phyloP scores from a whole-genome alignment of 805 yeast species.

The Spathaspora arborariae region DNA sequence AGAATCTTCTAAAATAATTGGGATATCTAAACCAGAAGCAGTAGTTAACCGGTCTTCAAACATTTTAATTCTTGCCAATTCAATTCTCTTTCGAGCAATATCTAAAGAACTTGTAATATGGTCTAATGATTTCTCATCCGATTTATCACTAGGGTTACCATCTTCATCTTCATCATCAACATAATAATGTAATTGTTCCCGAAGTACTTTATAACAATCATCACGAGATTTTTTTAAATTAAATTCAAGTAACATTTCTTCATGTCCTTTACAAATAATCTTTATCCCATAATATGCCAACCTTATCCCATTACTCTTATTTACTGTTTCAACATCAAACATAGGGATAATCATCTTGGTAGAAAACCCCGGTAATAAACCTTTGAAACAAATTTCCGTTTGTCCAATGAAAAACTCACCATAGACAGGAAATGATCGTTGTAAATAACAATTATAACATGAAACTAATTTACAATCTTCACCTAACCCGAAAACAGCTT shows the following conservation, averaged over 20 bases:
- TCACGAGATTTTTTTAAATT: slow-evolving; percentile 60
- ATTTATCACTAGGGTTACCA: not conserved
- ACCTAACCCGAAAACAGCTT: slow-evolving; percentile 61
- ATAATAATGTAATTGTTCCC: slow-evolving; percentile 46
- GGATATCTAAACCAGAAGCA: slow-evolving; percentile 61
- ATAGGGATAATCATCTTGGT: slow-evolving; percentile 84
- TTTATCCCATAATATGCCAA: slow-evolving; percentile 69
- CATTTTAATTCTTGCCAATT: slow-evolving; percentile 58
- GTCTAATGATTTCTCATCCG: not conserved
- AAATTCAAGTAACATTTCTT: slow-evolving; percentile 75
- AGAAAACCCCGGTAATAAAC: slow-evolving; percentile 70
- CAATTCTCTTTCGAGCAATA: slow-evolving; percentile 26
- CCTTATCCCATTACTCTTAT: slow-evolving; percentile 63
- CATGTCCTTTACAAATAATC: slow-evolving; percentile 67
- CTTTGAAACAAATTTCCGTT: slow-evolving; percentile 70
- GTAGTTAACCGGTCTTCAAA: slow-evolving; percentile 64
- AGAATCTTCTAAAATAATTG: slow-evolving; percentile 64
- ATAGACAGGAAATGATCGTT: slow-evolving; percentile 70
- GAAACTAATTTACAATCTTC: slow-evolving; percentile 52
- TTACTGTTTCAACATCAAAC: slow-evolving; percentile 64
- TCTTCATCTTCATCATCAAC: not conserved
- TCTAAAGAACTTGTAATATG: slow-evolving; percentile 5
- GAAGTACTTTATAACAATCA: slow-evolving; percentile 59
- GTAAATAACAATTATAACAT: slow-evolving; percentile 66
- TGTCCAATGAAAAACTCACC: slow-evolving; percentile 79